phyloP scores from a whole-genome alignment of 2,329 filamentous ascomycete genomes.

The Pezicula rhizophila region DNA sequence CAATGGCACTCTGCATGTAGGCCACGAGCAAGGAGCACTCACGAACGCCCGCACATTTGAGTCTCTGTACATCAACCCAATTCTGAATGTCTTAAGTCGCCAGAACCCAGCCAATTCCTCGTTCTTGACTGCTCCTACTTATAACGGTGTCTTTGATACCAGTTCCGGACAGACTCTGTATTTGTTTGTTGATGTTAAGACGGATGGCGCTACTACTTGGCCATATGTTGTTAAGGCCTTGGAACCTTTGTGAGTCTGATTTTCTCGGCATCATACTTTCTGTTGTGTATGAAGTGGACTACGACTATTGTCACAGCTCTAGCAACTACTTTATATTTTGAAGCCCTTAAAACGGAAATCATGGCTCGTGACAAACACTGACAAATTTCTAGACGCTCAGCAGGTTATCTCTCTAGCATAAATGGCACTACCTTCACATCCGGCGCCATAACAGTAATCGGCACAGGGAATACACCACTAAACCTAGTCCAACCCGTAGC shows the following conservation, averaged over 20 bases:
- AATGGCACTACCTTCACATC: conserved; percentile 17
- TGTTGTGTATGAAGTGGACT: background rate
- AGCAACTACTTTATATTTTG: background rate
- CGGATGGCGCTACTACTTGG: conserved; percentile 48
- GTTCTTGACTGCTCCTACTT: conserved; percentile 41
- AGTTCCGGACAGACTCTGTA: conserved; percentile 50
- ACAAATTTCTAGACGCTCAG: conserved; percentile 10
- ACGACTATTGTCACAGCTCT: background rate
- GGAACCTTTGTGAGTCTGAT: conserved; percentile 45
- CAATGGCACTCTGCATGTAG: conserved; percentile 20
- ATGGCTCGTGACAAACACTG: conserved; percentile 27
- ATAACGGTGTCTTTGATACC: conserved; percentile 58
- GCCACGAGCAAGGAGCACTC: conserved; percentile 20
- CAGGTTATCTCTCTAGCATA: conserved; percentile 26
- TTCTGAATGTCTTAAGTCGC: conserved; percentile 18
- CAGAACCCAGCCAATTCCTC: conserved; percentile 28
- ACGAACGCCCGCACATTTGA: conserved; percentile 18
- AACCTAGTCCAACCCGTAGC: conserved; percentile 40
- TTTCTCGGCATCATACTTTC: background rate
- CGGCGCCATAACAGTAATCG: conserved; percentile 22
- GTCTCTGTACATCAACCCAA: conserved; percentile 23
- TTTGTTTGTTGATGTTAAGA: conserved; percentile 60
- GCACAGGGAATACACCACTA: conserved; percentile 34
- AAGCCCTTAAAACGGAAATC: conserved; percentile 14
- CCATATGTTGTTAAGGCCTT: conserved; percentile 49